phyloP scores from a whole-genome alignment of 108 stramenopile genomes.

The Skeletonema menzelii region DNA sequence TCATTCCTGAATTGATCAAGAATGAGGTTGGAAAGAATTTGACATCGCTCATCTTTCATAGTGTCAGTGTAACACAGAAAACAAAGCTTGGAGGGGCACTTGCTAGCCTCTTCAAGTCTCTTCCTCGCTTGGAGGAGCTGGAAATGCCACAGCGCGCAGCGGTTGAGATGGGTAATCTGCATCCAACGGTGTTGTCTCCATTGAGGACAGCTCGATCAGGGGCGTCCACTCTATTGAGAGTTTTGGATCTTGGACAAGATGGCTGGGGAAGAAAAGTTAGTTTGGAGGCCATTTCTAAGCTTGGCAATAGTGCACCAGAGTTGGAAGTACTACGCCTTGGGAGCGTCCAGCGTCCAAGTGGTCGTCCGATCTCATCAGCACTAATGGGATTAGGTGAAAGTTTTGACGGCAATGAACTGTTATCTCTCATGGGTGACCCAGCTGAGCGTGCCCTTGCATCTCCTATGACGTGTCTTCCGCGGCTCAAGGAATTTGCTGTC shows the following conservation, averaged over 20 bases:
- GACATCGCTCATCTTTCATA: neutral
- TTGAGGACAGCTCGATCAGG: constrained; percentile 1
- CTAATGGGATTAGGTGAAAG: too few species aligned
- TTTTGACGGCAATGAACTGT: too few species aligned
- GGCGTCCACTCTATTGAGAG: neutral
- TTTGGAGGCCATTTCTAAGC: neutral
- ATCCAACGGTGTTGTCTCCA: neutral
- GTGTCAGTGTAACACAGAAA: neutral
- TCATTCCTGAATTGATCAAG: constrained; percentile 2
- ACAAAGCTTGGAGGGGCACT: neutral
- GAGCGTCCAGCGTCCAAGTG: neutral
- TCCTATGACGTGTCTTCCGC: neutral
- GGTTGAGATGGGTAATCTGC: neutral
- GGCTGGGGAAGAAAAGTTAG: neutral
- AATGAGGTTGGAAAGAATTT: constrained; percentile 6
- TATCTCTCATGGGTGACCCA: neutral
- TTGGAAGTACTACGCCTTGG: neutral
- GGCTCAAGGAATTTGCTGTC: neutral
- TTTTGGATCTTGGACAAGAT: constrained; percentile 5
- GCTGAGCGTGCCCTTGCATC: neutral
- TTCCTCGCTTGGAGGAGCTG: neutral
- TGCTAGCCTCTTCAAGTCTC: neutral
- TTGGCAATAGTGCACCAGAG: neutral
- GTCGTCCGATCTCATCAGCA: too few species aligned
- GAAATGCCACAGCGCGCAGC: neutral